Conservation (phyloP, 257 asterid genomes). For the Knoxia roxburghii region DNA sequence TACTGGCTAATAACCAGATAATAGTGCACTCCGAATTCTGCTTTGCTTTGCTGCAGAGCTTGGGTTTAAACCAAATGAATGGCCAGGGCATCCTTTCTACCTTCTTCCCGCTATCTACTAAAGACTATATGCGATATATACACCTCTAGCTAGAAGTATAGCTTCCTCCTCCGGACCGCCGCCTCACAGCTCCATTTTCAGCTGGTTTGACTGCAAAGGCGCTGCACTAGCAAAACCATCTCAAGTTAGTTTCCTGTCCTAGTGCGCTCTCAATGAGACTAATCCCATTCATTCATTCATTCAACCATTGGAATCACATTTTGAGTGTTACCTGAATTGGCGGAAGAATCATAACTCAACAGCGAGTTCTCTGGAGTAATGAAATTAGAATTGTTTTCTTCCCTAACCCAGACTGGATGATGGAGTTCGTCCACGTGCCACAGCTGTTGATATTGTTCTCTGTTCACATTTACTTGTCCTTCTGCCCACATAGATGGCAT, state of each 20-base stretch:
- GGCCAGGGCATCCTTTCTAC: conserved; percentile 23
- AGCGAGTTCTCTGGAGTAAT: conserved; percentile 53
- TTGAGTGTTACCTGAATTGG: conserved; percentile 59
- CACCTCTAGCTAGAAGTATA: conserved; percentile 38
- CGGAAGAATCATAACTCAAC: conserved; percentile 57
- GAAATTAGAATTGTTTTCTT: conserved; percentile 51
- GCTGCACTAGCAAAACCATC: conserved; percentile 14
- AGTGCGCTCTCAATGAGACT: no score
- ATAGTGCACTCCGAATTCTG: conserved; percentile 20
- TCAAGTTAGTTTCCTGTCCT: background rate
- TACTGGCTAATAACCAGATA: conserved; percentile 8
- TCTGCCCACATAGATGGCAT: conserved; percentile 57
- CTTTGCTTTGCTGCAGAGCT: conserved; percentile 19
- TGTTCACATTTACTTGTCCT: conserved; percentile 47
- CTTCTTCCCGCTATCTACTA: conserved; percentile 30
- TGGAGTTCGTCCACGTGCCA: conserved; percentile 57
- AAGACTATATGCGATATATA: conserved; percentile 43
- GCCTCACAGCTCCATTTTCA: conserved; percentile 78
- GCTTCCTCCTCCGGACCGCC: conserved; percentile 20
- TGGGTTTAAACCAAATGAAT: conserved; percentile 21
- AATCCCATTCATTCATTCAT: background rate
- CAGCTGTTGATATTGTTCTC: conserved; percentile 56
- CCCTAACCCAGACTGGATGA: conserved; percentile 51
- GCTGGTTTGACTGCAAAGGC: conserved; percentile 46
- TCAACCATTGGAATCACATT: no score